phyloP scores from a whole-genome alignment of 129 eudicot species.

The Arctium minus region DNA sequence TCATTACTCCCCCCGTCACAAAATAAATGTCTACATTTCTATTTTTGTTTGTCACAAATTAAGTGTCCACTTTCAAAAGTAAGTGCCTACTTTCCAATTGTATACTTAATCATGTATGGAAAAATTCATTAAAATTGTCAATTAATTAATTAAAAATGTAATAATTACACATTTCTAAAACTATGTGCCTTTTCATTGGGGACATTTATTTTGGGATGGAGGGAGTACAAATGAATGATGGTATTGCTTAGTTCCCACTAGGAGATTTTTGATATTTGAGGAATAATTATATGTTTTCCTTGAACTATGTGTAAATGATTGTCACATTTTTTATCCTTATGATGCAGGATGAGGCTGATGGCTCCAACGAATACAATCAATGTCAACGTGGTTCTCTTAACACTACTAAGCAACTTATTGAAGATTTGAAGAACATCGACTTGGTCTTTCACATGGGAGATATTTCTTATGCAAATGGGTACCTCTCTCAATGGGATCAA shows the following conservation, averaged over 20 bases:
- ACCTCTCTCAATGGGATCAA: constrained; percentile 62
- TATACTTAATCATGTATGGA: not conserved
- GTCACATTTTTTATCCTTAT: not conserved
- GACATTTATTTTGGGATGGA: too few relatives aligned
- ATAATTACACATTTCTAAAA: too few relatives aligned
- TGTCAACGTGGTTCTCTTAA: constrained; percentile 44
- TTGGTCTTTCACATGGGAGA: constrained; percentile 57
- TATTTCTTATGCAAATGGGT: constrained; percentile 47
- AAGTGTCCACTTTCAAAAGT: not conserved
- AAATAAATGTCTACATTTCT: too few relatives aligned
- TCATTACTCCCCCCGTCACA: not conserved
- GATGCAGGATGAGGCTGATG: constrained; percentile 49
- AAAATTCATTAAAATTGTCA: not conserved
- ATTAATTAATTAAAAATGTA: too few relatives aligned
- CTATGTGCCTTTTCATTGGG: too few relatives aligned
- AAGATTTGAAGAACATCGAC: constrained; percentile 44
- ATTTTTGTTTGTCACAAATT: too few relatives aligned
- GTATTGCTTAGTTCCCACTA: not conserved
- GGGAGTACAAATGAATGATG: not conserved
- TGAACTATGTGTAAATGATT: too few relatives aligned
- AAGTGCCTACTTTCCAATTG: not conserved
- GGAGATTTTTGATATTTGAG: too few relatives aligned
- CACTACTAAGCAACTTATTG: constrained; percentile 40
- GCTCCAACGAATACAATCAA: constrained; percentile 47
- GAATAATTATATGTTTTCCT: too few relatives aligned